These are phyloP conservation scores for Tolypocladium amazonense DNA, from an alignment of 2,329 filamentous ascomycete genomes.

Conservation along the genomic window DNA sequence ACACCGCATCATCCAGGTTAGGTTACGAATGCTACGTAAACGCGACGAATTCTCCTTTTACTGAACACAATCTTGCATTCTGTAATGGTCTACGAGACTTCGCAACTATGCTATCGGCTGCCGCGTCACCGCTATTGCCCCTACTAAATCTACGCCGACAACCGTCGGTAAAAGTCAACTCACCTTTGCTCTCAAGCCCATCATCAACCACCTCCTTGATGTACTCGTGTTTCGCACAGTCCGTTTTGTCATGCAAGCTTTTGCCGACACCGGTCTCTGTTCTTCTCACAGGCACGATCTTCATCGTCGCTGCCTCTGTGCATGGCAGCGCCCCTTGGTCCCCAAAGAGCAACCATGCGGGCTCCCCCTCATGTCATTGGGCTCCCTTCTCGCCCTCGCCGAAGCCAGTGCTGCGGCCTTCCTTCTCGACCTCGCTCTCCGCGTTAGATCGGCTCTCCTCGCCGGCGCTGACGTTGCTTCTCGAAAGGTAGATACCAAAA, in stretches of 20 bases:
- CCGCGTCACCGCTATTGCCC: neutral
- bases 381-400: constrained; percentile 1
- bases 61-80: neutral
- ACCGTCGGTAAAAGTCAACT: neutral
- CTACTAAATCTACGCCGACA: neutral
- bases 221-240: neutral
- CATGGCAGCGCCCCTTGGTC: neutral
- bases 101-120: neutral
- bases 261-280: neutral
- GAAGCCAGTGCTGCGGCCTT: neutral
- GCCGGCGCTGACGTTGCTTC: constrained; percentile 9
- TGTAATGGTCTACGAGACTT: neutral
- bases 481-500: constrained; percentile 20
- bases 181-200: neutral
- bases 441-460: constrained; percentile 1
- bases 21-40: neutral
- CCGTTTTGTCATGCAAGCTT: neutral
- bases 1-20: neutral
- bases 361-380: constrained; percentile 9
- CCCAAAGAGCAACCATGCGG: neutral
- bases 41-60: neutral
- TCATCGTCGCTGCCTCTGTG: neutral
- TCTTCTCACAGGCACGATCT: neutral
- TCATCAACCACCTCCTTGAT: neutral
- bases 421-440: constrained; percentile 6